Evolutionary conservation across 495 filamentous ascomycete genomes (phyloP), one percentile per base, ranked within the genome.

Genomic region (Xylaria bambusicola): DNA sequence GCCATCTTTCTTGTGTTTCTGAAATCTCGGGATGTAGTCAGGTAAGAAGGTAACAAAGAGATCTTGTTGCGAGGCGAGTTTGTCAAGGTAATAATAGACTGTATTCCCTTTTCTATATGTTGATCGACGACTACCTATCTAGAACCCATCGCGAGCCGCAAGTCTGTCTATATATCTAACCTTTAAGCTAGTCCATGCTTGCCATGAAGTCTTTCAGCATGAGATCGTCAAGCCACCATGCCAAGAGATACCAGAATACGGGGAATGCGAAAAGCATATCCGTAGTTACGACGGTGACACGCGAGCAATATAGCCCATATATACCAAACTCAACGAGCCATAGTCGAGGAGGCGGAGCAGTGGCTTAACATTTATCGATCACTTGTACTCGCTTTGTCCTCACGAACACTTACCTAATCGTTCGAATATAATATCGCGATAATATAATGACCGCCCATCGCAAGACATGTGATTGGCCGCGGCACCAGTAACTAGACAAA

Each of bases 231-330:
- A 56, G 53, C 41, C 41, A 46, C 15, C 10, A 47, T 35, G 41
- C 29, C 42, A 44, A 54, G 38, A 33, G 17, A 18, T 18, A 20
- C n/a, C 17, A 17, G 3, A 47, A 46, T 56, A 56, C 41, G 53
- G 27, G 53, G 41, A 56, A 56, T 46, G 41, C 41, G 52, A 55
- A 31, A n/a, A 13, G 9, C 24, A 15, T 21, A 55, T 41, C 4
- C 51, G 6, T 8, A 20, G 40, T 15, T 26, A 40, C 21, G 36
- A 18, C 33, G 8, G 6, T 6, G 8, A 21, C 13, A 27, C 35
- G 36, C 8, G 13, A 29, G 35, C n/a, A 41, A 41, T 3, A 27
- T 1, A 23, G 17, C 9, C 17, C 20, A 29, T n/a, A 21, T 20
- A 42, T 9, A 7, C 9, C 3, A 45, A 26, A 9, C 20, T 44